Conservation (phyloP, 2,329 filamentous ascomycete species). For the Aspergillus hortae region DNA sequence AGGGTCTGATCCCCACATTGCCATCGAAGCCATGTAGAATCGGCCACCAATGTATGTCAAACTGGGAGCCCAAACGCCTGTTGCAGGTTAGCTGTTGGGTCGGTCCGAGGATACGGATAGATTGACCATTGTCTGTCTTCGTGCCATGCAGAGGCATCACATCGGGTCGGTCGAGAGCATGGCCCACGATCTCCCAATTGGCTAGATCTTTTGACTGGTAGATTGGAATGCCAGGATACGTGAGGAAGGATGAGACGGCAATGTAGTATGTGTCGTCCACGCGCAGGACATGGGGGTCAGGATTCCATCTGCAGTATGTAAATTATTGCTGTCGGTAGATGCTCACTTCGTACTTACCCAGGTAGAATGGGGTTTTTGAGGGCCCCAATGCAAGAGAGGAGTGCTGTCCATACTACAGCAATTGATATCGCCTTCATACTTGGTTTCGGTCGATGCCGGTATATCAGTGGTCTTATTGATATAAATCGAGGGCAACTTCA, state of each 20-base stretch:
- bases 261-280: conserved; percentile 4
- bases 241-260: conserved; percentile 4
- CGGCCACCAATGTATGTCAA: background rate
- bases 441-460: background rate
- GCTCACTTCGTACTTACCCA: background rate
- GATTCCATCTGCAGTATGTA: conserved; percentile 1
- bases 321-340: background rate
- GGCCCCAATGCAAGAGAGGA: background rate
- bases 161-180: background rate
- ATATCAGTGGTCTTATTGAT: too few relatives aligned
- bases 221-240: conserved; percentile 4
- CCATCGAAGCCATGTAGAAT: conserved; percentile 5
- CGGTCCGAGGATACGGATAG: background rate
- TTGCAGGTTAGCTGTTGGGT: background rate
- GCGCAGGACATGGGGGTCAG: conserved; percentile 1
- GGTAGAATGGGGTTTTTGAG: background rate
- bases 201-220: conserved; percentile 4
- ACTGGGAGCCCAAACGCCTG: conserved; percentile 4
- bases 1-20: conserved; percentile 4
- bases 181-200: conserved; percentile 1
- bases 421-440: background rate
- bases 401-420: background rate
- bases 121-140: background rate
- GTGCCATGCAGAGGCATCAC: conserved; percentile 1
- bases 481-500: too few relatives aligned